These are phyloP conservation scores for Venturia effusa DNA, from an alignment of 2,329 filamentous ascomycete species.

Conservation along the genomic window DNA sequence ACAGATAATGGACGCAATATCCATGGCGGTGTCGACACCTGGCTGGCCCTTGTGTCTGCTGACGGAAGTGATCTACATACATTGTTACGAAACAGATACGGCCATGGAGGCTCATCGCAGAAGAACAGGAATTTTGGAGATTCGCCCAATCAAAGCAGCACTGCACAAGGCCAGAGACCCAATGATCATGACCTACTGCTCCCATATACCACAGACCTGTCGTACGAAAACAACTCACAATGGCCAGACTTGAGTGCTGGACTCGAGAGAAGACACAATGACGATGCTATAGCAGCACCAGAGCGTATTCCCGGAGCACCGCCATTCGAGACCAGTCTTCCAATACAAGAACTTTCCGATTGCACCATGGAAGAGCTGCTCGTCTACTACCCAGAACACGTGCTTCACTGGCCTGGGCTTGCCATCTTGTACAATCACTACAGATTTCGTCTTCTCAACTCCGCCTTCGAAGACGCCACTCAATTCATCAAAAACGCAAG, in stretches of 20 bases:
- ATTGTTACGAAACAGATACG: background rate
- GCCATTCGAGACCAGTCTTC: constrained; percentile 1
- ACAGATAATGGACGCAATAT: background rate
- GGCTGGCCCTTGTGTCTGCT: background rate
- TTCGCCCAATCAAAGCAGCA: background rate
- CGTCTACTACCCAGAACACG: constrained; percentile 6
- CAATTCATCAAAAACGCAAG: background rate
- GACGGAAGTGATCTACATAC: background rate
- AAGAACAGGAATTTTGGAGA: background rate
- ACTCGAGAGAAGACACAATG: background rate
- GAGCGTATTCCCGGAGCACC: constrained; percentile 4
- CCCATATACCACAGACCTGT: background rate
- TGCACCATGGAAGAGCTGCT: constrained; percentile 4
- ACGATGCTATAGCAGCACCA: background rate
- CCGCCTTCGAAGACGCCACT: background rate
- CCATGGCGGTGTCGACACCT: background rate
- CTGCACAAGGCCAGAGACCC: background rate
- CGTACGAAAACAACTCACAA: background rate
- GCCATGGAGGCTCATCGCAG: background rate
- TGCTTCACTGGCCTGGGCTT: constrained; percentile 6
- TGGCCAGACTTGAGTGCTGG: background rate
- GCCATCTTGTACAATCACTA: constrained; percentile 6
- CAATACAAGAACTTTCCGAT: background rate
- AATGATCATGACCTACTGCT: background rate
- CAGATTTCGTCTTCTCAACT: background rate